Percentiles rank a stretch among this genome's conserved stretches.
These are phyloP conservation scores for Cryptococcus deneoformans DNA, from an alignment of 1,284 basidiomycete species.

Conservation along the genomic window DNA sequence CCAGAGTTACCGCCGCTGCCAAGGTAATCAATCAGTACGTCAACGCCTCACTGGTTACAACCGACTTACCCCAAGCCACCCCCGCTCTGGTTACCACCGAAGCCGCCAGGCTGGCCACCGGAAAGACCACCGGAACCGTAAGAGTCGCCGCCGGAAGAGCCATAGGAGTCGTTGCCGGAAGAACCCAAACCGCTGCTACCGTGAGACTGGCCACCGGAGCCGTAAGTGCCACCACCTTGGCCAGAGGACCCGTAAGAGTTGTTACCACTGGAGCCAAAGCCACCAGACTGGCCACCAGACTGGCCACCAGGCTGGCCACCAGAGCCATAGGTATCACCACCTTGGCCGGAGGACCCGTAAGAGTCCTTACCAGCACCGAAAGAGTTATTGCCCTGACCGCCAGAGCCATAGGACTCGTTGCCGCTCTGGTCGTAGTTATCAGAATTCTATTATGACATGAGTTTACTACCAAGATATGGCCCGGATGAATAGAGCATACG, in stretches of 20 bases:
- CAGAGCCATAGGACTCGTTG: background rate
- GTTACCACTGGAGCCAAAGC: background rate
- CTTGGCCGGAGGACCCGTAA: background rate
- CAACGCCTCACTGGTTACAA: background rate
- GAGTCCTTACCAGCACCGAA: no score
- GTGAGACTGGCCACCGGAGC: background rate
- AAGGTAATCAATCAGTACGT: background rate
- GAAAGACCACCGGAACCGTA: background rate
- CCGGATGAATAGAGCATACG: background rate
- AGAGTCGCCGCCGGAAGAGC: constrained; percentile 3
- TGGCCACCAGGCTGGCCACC: background rate
- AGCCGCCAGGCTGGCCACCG: background rate
- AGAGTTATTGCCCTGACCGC: background rate
- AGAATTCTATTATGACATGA: background rate
- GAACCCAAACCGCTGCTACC: constrained; percentile 1
- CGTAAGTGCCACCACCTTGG: background rate
- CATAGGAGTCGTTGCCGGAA: constrained; percentile 2
- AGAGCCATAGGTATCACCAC: background rate
- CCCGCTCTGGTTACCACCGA: background rate
- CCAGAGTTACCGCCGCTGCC: background rate
- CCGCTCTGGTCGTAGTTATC: background rate
- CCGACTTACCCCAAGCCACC: background rate
- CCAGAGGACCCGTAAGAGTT: background rate
- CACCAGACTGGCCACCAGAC: background rate
- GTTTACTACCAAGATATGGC: background rate